phyloP scores from a whole-genome alignment of 371 early-diverging fungal species.

The Actinomucor elegans region DNA sequence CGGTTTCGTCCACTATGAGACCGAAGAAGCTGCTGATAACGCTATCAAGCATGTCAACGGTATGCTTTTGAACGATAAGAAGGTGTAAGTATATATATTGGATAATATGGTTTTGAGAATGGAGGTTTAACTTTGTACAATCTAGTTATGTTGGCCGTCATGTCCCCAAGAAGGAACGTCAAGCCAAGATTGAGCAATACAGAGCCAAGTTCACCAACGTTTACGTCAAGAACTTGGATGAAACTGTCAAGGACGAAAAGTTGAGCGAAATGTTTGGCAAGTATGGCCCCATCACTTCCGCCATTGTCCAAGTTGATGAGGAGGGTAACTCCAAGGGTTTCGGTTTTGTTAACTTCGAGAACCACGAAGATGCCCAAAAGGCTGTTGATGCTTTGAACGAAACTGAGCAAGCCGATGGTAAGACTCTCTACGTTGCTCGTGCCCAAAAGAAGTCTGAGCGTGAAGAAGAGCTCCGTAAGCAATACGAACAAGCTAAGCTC shows the following conservation, averaged over 20 bases:
- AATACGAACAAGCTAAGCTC: conserved; percentile 91
- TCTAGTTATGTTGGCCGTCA: conserved; percentile 84
- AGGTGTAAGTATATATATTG: conserved; percentile 58
- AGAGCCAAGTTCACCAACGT: conserved; percentile 96
- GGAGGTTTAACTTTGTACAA: not conserved
- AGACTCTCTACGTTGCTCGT: conserved; percentile 94
- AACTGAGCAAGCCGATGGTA: conserved; percentile 79
- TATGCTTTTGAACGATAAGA: conserved; percentile 97
- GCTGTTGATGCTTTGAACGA: conserved; percentile 96
- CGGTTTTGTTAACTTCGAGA: conserved; percentile 96
- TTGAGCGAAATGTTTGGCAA: conserved; percentile 81
- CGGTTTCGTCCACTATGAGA: conserved; percentile 99
- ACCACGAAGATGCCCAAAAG: conserved; percentile 87
- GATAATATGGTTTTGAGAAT: not conserved
- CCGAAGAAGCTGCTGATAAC: conserved; percentile 89
- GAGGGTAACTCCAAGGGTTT: conserved; percentile 89
- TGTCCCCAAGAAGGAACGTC: conserved; percentile 91
- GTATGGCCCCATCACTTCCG: conserved; percentile 90
- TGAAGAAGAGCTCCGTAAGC: conserved; percentile 92
- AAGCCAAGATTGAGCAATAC: conserved; percentile 90
- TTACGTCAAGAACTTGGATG: conserved; percentile 97
- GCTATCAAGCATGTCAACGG: conserved; percentile 99
- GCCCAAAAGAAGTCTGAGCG: conserved; percentile 99
- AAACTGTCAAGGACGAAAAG: conserved; percentile 80
- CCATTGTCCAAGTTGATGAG: conserved; percentile 72